A percentile compares a stretch with the other conserved stretches of the same genome.
Conservation (phyloP, 1,139 yeast species). For the Blastobotrys capitulatus region DNA sequence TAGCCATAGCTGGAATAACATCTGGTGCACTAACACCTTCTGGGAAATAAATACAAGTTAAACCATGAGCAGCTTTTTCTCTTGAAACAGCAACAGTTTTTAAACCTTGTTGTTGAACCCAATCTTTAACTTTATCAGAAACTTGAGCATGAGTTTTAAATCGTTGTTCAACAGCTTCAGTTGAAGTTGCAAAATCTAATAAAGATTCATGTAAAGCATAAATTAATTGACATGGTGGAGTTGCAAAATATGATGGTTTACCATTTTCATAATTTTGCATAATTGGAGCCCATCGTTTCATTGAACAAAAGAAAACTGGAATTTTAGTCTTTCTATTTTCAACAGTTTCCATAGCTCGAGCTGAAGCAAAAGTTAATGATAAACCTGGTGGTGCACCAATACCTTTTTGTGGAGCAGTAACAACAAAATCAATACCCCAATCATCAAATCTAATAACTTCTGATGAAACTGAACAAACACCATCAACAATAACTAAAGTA, state of each 20-base stretch:
- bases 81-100: conserved; percentile 58
- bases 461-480: conserved; percentile 90
- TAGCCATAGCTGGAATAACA: conserved; percentile 50
- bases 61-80: conserved; percentile 75
- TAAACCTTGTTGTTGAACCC: conserved; percentile 52
- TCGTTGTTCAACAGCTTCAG: conserved; percentile 54
- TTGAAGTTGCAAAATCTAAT: conserved; percentile 55
- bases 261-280: conserved; percentile 85
- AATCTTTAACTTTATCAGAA: conserved; percentile 61
- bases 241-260: conserved; percentile 82
- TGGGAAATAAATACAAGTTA: conserved; percentile 83
- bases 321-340: conserved; percentile 45
- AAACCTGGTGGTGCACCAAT: conserved; percentile 93
- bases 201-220: conserved; percentile 77
- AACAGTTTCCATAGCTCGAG: conserved; percentile 67
- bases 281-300: conserved; percentile 84
- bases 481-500: conserved; percentile 81
- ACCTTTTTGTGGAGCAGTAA: conserved; percentile 95
- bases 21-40: conserved; percentile 65
- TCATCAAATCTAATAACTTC: conserved; percentile 79
- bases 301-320: conserved; percentile 64
- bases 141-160: conserved; percentile 57
- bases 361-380: conserved; percentile 69
- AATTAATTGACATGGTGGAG: conserved; percentile 85
- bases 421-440: conserved; percentile 86